Evolutionary conservation across 192 early-diverging fungal species (phyloP).

Genomic region (Coemansia sp.): DNA sequence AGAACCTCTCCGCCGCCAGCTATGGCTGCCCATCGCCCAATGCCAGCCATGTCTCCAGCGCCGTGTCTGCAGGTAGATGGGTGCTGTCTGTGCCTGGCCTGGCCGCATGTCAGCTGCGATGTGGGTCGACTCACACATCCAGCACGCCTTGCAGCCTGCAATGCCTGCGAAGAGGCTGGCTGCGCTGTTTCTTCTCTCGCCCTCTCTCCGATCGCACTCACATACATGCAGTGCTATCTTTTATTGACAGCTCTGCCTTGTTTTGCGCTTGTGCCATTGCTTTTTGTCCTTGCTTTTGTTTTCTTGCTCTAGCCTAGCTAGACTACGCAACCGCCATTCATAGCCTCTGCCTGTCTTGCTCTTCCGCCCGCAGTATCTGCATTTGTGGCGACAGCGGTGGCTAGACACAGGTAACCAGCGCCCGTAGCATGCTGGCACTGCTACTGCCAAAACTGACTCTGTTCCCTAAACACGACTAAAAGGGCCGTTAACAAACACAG

Average conservation of each 20-base stretch:
- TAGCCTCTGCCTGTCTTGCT: background rate
- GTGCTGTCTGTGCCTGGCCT: background rate
- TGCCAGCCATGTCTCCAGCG: background rate
- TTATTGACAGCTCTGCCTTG: conserved; percentile 4
- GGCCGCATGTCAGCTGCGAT: background rate
- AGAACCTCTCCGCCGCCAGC: background rate
- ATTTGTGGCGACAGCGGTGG: conserved; percentile 10
- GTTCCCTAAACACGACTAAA: background rate
- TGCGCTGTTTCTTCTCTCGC: background rate
- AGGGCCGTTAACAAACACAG: conserved; percentile 1
- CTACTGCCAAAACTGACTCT: background rate
- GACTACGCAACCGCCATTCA: background rate
- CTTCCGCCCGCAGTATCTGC: conserved; percentile 11
- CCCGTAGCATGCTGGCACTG: conserved; percentile 3
- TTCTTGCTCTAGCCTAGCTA: background rate
- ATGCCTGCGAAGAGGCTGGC: conserved; percentile 7
- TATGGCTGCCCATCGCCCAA: background rate
- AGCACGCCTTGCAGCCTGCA: conserved; percentile 15
- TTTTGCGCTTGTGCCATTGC: background rate
- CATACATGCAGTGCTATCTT: conserved; percentile 1
- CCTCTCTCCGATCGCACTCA: conserved; percentile 9
- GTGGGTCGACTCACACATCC: conserved; percentile 9
- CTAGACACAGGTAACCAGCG: conserved; percentile 11
- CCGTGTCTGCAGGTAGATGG: background rate
- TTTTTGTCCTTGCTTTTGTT: background rate